Conservation (phyloP, 2,329 filamentous ascomycete species). For the Botrytis fabae region DNA sequence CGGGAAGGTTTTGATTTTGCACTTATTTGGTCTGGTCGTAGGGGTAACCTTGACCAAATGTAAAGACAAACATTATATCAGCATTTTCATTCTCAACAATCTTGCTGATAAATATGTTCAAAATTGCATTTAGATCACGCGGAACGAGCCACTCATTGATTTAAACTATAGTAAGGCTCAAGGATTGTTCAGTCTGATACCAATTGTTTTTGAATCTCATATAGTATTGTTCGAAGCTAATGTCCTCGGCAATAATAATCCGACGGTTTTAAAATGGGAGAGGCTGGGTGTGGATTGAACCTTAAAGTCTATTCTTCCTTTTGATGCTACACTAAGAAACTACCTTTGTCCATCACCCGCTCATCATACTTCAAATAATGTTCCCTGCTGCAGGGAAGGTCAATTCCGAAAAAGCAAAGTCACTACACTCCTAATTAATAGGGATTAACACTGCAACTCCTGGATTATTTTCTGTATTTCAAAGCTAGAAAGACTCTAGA, state of each 20-base stretch:
- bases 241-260: not conserved
- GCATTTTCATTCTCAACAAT: not conserved
- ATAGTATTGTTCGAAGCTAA: not conserved
- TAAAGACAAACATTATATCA: not conserved
- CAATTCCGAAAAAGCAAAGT: not conserved
- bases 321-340: not conserved
- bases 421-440: not conserved
- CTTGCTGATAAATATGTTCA: not conserved
- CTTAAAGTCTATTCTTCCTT: not conserved
- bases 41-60: too few relatives aligned
- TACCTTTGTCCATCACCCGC: not conserved
- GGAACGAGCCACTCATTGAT: not conserved
- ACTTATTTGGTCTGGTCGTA: not conserved
- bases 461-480: accelerated
- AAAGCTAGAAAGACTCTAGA: not conserved
- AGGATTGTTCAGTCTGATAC: accelerated
- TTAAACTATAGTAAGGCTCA: not conserved
- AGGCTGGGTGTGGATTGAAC: not conserved
- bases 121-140: not conserved
- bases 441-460: not conserved
- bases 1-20: not conserved
- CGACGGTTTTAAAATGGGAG: not conserved
- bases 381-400: not conserved
- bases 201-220: not conserved
- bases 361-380: not conserved